phyloP scores from a whole-genome alignment of 2,329 filamentous ascomycete genomes.

The Fusarium proliferatum region DNA sequence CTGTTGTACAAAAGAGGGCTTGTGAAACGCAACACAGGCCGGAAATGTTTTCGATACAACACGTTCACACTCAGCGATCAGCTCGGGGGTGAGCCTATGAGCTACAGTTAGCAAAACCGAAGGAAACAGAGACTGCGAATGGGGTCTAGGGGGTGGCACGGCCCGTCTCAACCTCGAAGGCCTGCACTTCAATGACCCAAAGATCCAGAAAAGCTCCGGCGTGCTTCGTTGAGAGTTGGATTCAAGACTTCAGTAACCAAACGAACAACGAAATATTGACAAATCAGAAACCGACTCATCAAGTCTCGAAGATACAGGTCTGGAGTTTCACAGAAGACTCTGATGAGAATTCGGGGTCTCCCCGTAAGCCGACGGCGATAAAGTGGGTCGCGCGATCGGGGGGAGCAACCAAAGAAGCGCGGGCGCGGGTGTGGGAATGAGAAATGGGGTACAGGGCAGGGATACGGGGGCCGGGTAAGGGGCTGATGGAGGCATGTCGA shows the following conservation, averaged over 20 bases:
- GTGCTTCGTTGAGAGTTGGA: background rate
- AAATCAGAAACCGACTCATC: background rate
- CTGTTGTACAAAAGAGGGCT: constrained; percentile 70
- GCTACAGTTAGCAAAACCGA: constrained; percentile 40
- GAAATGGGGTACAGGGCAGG: constrained; percentile 33
- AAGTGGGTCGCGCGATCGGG: constrained; percentile 38
- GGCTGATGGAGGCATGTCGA: constrained; percentile 27
- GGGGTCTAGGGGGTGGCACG: constrained; percentile 36
- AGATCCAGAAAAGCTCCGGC: background rate
- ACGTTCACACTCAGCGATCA: constrained; percentile 69
- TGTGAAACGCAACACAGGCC: constrained; percentile 71
- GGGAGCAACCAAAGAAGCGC: constrained; percentile 24
- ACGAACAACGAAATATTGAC: background rate
- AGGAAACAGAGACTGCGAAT: constrained; percentile 19
- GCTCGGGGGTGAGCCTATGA: constrained; percentile 64
- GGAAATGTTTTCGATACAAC: constrained; percentile 71
- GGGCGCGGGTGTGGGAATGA: constrained; percentile 32
- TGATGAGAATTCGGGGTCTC: constrained; percentile 28
- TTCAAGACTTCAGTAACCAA: background rate
- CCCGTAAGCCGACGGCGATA: constrained; percentile 43
- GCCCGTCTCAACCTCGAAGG: constrained; percentile 30
- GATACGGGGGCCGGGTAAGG: constrained; percentile 23
- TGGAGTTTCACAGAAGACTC: constrained; percentile 3
- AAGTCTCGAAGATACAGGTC: background rate
- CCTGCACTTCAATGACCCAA: background rate